These are phyloP conservation scores for Persicaria tinctoria DNA, from an alignment of 148 eudicot genomes.

Conservation along the genomic window DNA sequence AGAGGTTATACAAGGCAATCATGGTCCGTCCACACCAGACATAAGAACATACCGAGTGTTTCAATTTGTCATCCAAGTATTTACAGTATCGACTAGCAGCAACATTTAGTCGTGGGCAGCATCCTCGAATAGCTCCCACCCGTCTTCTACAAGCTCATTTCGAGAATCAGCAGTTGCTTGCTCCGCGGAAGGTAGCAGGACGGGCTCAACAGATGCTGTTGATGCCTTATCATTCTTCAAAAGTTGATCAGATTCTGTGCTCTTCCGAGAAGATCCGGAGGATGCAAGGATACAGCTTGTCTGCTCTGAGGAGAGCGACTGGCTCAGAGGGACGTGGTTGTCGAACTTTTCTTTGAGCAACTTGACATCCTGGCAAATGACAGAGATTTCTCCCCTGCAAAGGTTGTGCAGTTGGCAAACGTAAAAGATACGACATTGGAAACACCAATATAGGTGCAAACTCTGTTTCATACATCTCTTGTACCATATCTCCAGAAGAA, in stretches of 20 bases:
- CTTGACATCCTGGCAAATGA: conserved; percentile 66
- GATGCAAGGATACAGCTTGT: conserved; percentile 51
- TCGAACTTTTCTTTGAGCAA: conserved; percentile 64
- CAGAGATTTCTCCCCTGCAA: conserved; percentile 88
- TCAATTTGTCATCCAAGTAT: too few relatives aligned
- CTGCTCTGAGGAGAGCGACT: conserved; percentile 44
- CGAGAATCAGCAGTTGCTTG: neutral
- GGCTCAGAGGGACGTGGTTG: conserved; percentile 39
- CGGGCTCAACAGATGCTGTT: neutral
- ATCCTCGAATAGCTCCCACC: conserved; percentile 13
- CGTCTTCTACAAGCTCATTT: conserved; percentile 8
- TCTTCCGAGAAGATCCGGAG: conserved; percentile 41
- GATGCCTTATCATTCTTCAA: conserved; percentile 5
- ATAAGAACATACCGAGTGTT: too few relatives aligned
- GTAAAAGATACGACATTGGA: neutral
- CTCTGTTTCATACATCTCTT: neutral
- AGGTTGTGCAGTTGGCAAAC: neutral
- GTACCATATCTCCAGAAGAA: neutral
- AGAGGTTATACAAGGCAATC: too few relatives aligned
- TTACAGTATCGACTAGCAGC: neutral
- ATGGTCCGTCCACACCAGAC: too few relatives aligned
- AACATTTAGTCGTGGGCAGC: neutral
- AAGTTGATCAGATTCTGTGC: conserved; percentile 25
- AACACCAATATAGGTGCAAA: neutral
- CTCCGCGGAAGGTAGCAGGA: neutral